phyloP scores from a whole-genome alignment of 2,329 filamentous ascomycete species.

The Didymella pinodella region DNA sequence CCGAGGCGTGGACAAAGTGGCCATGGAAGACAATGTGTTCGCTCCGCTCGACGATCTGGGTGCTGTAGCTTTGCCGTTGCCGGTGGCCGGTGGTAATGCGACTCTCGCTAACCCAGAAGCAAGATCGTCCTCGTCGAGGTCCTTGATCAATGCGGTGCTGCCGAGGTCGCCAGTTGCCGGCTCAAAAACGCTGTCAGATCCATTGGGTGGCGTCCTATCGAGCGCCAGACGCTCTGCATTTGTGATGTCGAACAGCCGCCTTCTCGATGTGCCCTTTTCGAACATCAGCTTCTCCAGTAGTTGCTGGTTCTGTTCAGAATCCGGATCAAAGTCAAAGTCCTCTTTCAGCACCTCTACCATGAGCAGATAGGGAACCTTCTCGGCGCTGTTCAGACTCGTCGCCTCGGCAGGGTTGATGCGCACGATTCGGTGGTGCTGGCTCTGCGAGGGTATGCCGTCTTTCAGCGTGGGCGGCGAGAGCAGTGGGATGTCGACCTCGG shows the following conservation, averaged over 20 bases:
- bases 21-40: slow-evolving; percentile 66
- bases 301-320: slow-evolving; percentile 74
- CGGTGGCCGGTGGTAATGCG: slow-evolving; percentile 32
- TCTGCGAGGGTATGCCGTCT: slow-evolving; percentile 76
- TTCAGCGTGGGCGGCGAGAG: slow-evolving; percentile 79
- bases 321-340: slow-evolving; percentile 83
- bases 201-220: slow-evolving; percentile 55
- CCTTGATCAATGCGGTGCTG: slow-evolving; percentile 73
- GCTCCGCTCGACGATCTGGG: slow-evolving; percentile 69
- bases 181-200: slow-evolving; percentile 79
- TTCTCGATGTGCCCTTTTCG: slow-evolving; percentile 67
- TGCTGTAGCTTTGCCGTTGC: slow-evolving; percentile 41
- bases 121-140: slow-evolving; percentile 58
- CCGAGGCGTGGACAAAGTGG: slow-evolving; percentile 70
- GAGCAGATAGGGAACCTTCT: slow-evolving; percentile 83
- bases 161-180: slow-evolving; percentile 80
- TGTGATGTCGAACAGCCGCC: slow-evolving; percentile 62
- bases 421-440: slow-evolving; percentile 82
- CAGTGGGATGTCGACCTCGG: slow-evolving; percentile 83
- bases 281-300: slow-evolving; percentile 70
- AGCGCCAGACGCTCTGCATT: slow-evolving; percentile 65
- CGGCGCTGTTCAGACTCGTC: slow-evolving; percentile 84
- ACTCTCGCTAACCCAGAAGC: slow-evolving; percentile 44
- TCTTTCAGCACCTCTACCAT: slow-evolving; percentile 85
- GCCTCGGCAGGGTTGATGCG: slow-evolving; percentile 84